Evolutionary conservation across 2,329 filamentous ascomycete genomes (phyloP).

Genomic region (Podosphaera leucotricha): DNA sequence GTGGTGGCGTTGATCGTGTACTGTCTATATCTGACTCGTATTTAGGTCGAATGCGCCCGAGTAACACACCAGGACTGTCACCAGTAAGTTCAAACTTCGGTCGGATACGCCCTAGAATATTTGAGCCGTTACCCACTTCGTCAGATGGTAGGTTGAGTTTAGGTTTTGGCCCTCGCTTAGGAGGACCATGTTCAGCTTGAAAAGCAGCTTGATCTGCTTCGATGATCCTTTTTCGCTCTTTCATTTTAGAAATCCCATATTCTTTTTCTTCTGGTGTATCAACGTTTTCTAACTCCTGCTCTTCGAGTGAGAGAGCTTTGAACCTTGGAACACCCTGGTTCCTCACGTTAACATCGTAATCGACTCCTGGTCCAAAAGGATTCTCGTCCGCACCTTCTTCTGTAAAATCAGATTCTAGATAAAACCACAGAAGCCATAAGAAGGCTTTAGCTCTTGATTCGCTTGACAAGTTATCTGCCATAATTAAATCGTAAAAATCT

Average conservation of each 20-base stretch:
- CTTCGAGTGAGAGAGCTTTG: constrained; percentile 37
- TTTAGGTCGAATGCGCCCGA: constrained; percentile 40
- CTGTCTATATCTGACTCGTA: constrained; percentile 32
- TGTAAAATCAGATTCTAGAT: constrained; percentile 86
- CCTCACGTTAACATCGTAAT: constrained; percentile 38
- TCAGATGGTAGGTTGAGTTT: constrained; percentile 17
- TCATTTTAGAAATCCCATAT: constrained; percentile 51
- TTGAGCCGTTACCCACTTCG: constrained; percentile 22
- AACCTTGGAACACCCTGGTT: constrained; percentile 49
- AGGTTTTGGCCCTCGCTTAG: constrained; percentile 26
- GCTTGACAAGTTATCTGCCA: constrained; percentile 68
- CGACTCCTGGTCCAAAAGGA: constrained; percentile 56
- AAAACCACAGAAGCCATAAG: constrained; percentile 98
- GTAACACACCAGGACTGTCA: constrained; percentile 22
- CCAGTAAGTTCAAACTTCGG: constrained; percentile 28
- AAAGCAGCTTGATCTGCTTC: constrained; percentile 40
- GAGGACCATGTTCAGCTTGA: constrained; percentile 21
- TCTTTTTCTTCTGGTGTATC: constrained; percentile 45
- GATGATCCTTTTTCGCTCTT: constrained; percentile 50
- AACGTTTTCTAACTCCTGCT: constrained; percentile 47
- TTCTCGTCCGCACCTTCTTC: constrained; percentile 73
- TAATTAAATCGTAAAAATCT: constrained; percentile 93
- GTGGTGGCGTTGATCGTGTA: constrained; percentile 26
- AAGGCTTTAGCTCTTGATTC: constrained; percentile 68
- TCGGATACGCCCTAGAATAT: constrained; percentile 34